Evolutionary conservation across 2,329 filamentous ascomycete genomes (phyloP).

Genomic region (Exophiala mesophila): DNA sequence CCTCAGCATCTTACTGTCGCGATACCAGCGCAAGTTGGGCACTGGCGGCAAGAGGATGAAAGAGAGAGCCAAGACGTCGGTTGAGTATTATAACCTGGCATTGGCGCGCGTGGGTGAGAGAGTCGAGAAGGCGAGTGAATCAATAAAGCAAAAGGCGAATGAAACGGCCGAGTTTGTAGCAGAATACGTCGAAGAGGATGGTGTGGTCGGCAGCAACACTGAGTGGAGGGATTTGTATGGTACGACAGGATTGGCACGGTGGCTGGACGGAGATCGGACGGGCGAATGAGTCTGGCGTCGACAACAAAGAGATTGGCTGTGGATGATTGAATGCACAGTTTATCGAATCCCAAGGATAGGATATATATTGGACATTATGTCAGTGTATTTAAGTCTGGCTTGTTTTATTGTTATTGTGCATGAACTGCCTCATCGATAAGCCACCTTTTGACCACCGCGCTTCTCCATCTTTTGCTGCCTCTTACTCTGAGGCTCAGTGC

Average conservation of each 20-base stretch:
- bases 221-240: slow-evolving; percentile 39
- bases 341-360: too few relatives aligned
- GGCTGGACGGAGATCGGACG: slow-evolving; percentile 21
- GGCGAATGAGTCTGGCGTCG: not conserved
- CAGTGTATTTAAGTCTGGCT: too few relatives aligned
- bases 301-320: too few relatives aligned
- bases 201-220: not conserved
- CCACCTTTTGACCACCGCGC: slow-evolving; percentile 42
- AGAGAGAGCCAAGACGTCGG: slow-evolving; percentile 33
- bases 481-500: slow-evolving; percentile 40
- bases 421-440: slow-evolving; percentile 34
- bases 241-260: slow-evolving; percentile 20
- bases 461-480: slow-evolving; percentile 52
- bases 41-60: slow-evolving; percentile 38
- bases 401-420: too few relatives aligned
- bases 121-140: slow-evolving; percentile 26
- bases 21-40: slow-evolving; percentile 36
- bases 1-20: slow-evolving; percentile 45
- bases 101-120: slow-evolving; percentile 37
- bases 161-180: slow-evolving; percentile 43
- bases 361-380: too few relatives aligned
- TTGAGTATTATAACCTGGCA: slow-evolving; percentile 39
- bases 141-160: slow-evolving; percentile 29
- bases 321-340: too few relatives aligned
- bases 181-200: slow-evolving; percentile 42